Percentiles rank a stretch among this genome's conserved stretches.
These are phyloP conservation scores for Phytophthora pisi DNA, from an alignment of 352 stramenopile genomes.

Conservation along the genomic window DNA sequence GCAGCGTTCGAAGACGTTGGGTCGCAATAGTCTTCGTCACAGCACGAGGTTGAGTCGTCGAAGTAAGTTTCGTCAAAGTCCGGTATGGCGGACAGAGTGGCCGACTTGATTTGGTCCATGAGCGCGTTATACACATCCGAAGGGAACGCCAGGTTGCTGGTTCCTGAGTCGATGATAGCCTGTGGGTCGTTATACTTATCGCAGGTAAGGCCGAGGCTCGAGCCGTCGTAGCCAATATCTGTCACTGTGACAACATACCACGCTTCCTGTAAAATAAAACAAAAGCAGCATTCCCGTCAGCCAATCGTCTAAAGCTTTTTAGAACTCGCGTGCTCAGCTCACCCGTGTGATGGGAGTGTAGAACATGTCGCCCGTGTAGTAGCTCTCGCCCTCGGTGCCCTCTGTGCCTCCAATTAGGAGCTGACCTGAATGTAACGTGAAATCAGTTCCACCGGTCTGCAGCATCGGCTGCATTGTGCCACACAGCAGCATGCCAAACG, in stretches of 20 bases:
- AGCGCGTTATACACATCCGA: constrained; percentile 78
- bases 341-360: constrained; percentile 78
- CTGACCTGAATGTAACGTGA: constrained; percentile 64
- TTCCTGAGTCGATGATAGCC: constrained; percentile 83
- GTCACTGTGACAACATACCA: constrained; percentile 85
- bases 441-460: constrained; percentile 38
- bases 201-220: constrained; percentile 66
- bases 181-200: constrained; percentile 77
- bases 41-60: constrained; percentile 71
- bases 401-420: constrained; percentile 71
- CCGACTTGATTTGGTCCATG: constrained; percentile 66
- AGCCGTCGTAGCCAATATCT: constrained; percentile 69
- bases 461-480: constrained; percentile 79
- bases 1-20: constrained; percentile 52
- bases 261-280: constrained; percentile 52
- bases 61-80: constrained; percentile 78
- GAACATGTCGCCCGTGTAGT: constrained; percentile 74
- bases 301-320: neutral
- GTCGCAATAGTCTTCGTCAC: constrained; percentile 72
- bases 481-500: constrained; percentile 80
- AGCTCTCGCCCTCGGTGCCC: constrained; percentile 56
- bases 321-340: neutral
- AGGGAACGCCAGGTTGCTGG: constrained; percentile 83
- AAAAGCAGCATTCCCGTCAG: neutral
- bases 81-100: constrained; percentile 60